Conservation (phyloP, 257 asterid genomes). For the Haberlea rhodopensis region DNA sequence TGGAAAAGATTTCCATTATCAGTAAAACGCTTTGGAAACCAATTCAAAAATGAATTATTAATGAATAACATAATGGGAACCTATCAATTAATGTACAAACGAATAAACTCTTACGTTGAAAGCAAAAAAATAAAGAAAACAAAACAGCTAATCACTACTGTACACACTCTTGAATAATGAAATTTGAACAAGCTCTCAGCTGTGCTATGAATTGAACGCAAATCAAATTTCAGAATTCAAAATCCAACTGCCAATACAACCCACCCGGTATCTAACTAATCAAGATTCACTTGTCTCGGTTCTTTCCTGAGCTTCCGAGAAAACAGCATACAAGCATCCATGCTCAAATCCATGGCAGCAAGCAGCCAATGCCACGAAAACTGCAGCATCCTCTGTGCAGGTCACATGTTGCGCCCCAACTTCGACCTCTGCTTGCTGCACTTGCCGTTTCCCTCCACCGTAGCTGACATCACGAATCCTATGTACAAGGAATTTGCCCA, state of each 20-base stretch:
- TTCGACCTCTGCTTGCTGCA: slow-evolving; percentile 79
- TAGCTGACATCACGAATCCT: slow-evolving; percentile 92
- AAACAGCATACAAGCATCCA: slow-evolving; percentile 85
- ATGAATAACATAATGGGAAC: slow-evolving; percentile 22
- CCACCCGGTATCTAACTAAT: slow-evolving; percentile 28
- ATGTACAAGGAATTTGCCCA: slow-evolving; percentile 73
- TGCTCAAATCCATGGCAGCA: slow-evolving; percentile 89
- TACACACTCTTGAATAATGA: slow-evolving; percentile 42
- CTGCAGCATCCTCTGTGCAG: slow-evolving; percentile 98
- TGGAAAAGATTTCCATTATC: no score
- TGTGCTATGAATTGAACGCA: slow-evolving; percentile 23
- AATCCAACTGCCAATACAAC: not conserved
- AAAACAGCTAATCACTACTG: slow-evolving; percentile 42
- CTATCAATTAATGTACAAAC: slow-evolving; percentile 31
- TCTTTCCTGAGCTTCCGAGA: slow-evolving; percentile 81
- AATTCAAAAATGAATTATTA: not conserved
- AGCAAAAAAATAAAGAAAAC: slow-evolving; percentile 2
- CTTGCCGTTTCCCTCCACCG: slow-evolving; percentile 64
- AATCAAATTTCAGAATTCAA: slow-evolving; percentile 21
- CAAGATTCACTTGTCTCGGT: slow-evolving; percentile 61
- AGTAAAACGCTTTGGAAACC: no score
- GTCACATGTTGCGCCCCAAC: slow-evolving; percentile 90
- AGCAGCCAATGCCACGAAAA: slow-evolving; percentile 92
- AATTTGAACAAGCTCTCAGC: slow-evolving; percentile 8
- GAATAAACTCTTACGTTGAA: slow-evolving; percentile 26